phyloP scores from a whole-genome alignment of 805 yeast species.

The Starmerella apicola region DNA sequence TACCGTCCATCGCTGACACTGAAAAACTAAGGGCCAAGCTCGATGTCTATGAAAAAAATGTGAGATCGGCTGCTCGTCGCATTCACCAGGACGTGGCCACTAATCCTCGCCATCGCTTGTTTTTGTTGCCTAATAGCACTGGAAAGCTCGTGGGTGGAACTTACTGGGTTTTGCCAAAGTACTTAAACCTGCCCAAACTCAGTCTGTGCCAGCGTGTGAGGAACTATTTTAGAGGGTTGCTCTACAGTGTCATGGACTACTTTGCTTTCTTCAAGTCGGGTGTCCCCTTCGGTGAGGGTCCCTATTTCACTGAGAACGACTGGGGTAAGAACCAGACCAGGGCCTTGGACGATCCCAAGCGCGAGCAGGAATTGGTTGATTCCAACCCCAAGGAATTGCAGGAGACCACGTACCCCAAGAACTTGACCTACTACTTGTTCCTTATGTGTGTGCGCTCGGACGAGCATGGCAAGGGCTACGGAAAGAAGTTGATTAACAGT shows the following conservation, averaged over 20 bases:
- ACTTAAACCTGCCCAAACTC: background rate
- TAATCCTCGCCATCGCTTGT: conserved; percentile 4
- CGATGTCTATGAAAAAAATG: conserved; percentile 2
- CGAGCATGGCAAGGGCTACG: conserved; percentile 13
- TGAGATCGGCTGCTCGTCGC: background rate
- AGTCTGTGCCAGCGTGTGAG: background rate
- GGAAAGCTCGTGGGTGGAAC: conserved; percentile 5
- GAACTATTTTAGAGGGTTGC: conserved; percentile 1
- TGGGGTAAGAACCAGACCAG: conserved; percentile 6
- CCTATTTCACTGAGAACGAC: background rate
- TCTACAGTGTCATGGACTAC: conserved; percentile 1
- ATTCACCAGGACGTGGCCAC: background rate
- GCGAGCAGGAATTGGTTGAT: conserved; percentile 3
- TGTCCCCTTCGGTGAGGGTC: background rate
- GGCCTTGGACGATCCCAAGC: conserved; percentile 3
- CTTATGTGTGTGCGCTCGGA: conserved; percentile 7
- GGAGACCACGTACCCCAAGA: conserved; percentile 9
- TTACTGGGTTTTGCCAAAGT: conserved; percentile 8
- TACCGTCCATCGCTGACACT: conserved; percentile 9
- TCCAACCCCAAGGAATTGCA: conserved; percentile 2
- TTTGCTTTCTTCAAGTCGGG: background rate
- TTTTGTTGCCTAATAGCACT: background rate
- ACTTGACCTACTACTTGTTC: conserved; percentile 4
- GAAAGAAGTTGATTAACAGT: conserved; percentile 4
- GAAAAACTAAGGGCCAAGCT: conserved; percentile 2